Evolutionary conservation across 1,139 yeast species (phyloP).

Genomic region (Yamadazyma trypodendri): DNA sequence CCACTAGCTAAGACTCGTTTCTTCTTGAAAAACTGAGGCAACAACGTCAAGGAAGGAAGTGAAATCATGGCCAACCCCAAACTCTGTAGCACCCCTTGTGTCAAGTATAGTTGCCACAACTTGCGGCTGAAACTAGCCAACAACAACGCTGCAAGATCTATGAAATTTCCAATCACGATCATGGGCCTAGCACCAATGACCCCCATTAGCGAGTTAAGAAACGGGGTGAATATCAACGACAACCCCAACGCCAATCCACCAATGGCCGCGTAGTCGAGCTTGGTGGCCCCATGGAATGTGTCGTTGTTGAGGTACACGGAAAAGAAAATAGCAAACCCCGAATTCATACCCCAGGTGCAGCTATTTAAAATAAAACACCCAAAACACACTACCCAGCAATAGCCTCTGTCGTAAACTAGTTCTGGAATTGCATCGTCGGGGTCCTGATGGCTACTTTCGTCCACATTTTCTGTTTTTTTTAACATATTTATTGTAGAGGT

Average conservation of each 20-base stretch:
- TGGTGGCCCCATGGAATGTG: constrained; percentile 41
- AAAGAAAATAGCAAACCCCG: constrained; percentile 54
- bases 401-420: constrained; percentile 39
- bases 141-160: constrained; percentile 51
- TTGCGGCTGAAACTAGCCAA: constrained; percentile 53
- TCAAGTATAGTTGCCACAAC: constrained; percentile 51
- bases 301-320: constrained; percentile 39
- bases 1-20: constrained; percentile 59
- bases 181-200: constrained; percentile 37
- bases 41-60: constrained; percentile 38
- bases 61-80: constrained; percentile 48
- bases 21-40: constrained; percentile 55
- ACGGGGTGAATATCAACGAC: constrained; percentile 36
- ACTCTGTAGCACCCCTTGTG: constrained; percentile 54
- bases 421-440: not conserved
- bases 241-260: constrained; percentile 45
- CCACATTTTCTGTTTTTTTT: too few species aligned
- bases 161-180: constrained; percentile 41
- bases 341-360: constrained; percentile 54
- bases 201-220: constrained; percentile 40
- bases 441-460: constrained; percentile 6
- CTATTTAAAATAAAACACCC: constrained; percentile 43
- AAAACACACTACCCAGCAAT: constrained; percentile 48
- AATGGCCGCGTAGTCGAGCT: constrained; percentile 38
- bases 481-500: too few species aligned